Percentiles rank a stretch among this genome's conserved stretches.
Conservation (phyloP, 1,284 basidiomycete species). For the Rhodotorula sp. region DNA sequence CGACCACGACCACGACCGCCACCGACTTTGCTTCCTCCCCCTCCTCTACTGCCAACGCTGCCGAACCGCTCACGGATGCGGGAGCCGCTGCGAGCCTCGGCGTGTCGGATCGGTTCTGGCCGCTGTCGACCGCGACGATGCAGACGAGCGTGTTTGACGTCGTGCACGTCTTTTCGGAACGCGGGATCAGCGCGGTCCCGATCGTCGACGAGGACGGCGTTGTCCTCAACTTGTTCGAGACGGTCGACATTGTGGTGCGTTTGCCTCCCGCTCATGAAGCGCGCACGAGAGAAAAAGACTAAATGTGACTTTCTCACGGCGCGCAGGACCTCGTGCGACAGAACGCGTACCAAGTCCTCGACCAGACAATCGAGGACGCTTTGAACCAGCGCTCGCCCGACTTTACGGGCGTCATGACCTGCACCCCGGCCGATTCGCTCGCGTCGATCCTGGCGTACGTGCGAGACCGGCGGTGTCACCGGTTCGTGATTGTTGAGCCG, state of each 20-base stretch:
- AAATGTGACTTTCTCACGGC: neutral
- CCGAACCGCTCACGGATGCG: neutral
- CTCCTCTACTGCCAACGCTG: neutral
- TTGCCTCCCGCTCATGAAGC: neutral
- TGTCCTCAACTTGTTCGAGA: slow-evolving; percentile 96
- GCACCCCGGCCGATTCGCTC: slow-evolving; percentile 89
- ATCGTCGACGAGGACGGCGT: slow-evolving; percentile 77
- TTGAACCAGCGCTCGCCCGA: slow-evolving; percentile 85
- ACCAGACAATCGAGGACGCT: slow-evolving; percentile 92
- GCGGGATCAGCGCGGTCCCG: slow-evolving; percentile 93
- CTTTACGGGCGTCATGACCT: slow-evolving; percentile 94
- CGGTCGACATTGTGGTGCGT: slow-evolving; percentile 96
- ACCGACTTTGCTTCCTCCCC: neutral
- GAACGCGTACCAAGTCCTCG: slow-evolving; percentile 81
- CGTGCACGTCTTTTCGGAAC: slow-evolving; percentile 97
- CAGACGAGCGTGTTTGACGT: slow-evolving; percentile 94
- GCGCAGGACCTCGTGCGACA: slow-evolving; percentile 85
- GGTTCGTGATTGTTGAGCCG: slow-evolving; percentile 49
- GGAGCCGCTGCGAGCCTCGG: slow-evolving; percentile 13
- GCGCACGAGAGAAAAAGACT: neutral
- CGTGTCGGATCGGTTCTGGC: slow-evolving; percentile 54
- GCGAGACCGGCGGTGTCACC: slow-evolving; percentile 88
- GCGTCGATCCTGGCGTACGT: slow-evolving; percentile 88
- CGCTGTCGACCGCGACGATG: slow-evolving; percentile 88
- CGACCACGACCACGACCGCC: neutral